Base-by-base conservation (phyloP, 2,329 filamentous ascomycete species). In the Neopestalotiopsis sp. region DNA sequence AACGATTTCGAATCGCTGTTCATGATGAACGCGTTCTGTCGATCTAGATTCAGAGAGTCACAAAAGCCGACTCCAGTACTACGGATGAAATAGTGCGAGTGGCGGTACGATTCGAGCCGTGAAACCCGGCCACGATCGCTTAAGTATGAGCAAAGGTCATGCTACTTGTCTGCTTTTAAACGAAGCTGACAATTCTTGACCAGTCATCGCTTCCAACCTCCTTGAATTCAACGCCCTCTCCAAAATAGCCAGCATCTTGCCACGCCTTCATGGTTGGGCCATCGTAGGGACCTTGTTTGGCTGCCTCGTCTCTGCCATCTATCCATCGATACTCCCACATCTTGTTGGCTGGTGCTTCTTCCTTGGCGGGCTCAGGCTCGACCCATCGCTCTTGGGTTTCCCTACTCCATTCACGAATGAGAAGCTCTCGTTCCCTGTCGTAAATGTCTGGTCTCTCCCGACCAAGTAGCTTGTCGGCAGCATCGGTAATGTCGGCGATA, bases 271-370 rank as follows among this genome's bases (percentile, higher is more conserved):
- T 98, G 49, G 92, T 95, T 4, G 86, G 79, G 7, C 87, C 89
- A 77, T 98, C 94, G 79, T 94, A 99, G 0, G 96, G 95, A 0
- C 96, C 96, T 79, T 99, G 94, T 69, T 88, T 88, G 62, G 89
- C 87, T 12, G 89, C 93, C 34, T 89, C 92, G 76, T 97, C 95
- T 56, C 94, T 87, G 20, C 93, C 94, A 78, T 97, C 94, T 52
- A 90, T 91, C 96, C 96, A 99, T 69, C 94, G 88, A 79, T 94
- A 99, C 80, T 98, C 93, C 95, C 95, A 99, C 85, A 89, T 88
- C 70, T 74, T 82, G 63, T 60, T 71, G 20, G 66, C 74, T 68
- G 74, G 66, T 70, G 71, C 74, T 68, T 67, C 71, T 60, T 66
- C 67, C 28, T 30, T 74, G 60, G 78, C 75, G 56, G 75, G 76